Conservation (phyloP, 2,329 filamentous ascomycete species). For the Cladophialophora carrionii region DNA sequence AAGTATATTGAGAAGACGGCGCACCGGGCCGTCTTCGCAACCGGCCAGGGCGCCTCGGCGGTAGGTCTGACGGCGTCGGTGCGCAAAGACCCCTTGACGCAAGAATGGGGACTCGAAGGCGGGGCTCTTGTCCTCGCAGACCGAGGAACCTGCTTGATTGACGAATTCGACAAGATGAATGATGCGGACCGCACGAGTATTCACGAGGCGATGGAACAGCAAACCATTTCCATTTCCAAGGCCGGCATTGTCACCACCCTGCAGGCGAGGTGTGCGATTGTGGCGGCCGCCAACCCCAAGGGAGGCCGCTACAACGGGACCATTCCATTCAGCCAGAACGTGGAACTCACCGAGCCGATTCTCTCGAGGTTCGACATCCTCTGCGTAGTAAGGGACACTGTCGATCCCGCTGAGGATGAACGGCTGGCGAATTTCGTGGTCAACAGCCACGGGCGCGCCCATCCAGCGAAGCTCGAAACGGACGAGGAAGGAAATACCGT, state of each 20-base stretch:
- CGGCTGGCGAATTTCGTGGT: conserved; percentile 93
- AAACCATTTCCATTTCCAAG: conserved; percentile 98
- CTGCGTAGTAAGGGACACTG: conserved; percentile 92
- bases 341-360: conserved; percentile 95
- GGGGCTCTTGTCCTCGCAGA: conserved; percentile 94
- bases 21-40: conserved; percentile 94
- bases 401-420: conserved; percentile 90
- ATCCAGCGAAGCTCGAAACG: conserved; percentile 63
- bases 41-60: conserved; percentile 93
- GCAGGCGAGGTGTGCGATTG: conserved; percentile 92
- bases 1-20: conserved; percentile 99
- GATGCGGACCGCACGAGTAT: conserved; percentile 97
- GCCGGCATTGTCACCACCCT: conserved; percentile 97
- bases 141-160: conserved; percentile 91
- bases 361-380: conserved; percentile 97
- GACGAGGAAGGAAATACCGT: conserved; percentile 56
- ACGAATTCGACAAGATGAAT: conserved; percentile 99
- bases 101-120: conserved; percentile 96
- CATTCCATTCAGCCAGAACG: conserved; percentile 92
- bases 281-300: conserved; percentile 94
- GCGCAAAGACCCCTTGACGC: conserved; percentile 89
- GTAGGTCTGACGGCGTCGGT: conserved; percentile 98
- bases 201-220: conserved; percentile 99
- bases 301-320: conserved; percentile 96
- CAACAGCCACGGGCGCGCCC: conserved; percentile 87